A percentile compares a stretch with the other conserved stretches of the same genome.
Conservation (phyloP, 345 rosid species). For the Boechera divaricarpa region DNA sequence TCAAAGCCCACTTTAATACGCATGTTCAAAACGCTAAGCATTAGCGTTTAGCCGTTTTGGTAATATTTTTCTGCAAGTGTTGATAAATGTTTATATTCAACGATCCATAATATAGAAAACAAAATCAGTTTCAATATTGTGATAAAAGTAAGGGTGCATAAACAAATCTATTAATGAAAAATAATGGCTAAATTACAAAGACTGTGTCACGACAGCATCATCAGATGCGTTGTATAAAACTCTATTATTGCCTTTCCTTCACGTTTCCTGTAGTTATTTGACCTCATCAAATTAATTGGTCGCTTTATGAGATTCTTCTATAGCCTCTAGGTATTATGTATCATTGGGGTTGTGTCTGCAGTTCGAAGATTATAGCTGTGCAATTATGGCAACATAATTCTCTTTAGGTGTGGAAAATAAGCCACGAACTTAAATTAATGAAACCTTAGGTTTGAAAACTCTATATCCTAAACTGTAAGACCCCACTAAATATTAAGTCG, state of each 20-base stretch:
- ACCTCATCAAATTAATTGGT: constrained; percentile 19
- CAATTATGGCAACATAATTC: not conserved
- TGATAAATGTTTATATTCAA: constrained; percentile 1
- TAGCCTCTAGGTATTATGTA: constrained; percentile 17
- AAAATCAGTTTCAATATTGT: constrained; percentile 16
- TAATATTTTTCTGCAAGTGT: not conserved
- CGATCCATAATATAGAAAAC: not conserved
- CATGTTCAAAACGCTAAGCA: not conserved
- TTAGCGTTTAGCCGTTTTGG: not conserved
- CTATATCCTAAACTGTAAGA: not conserved
- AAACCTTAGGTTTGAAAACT: not conserved
- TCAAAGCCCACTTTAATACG: not conserved
- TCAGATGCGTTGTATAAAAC: constrained; percentile 28
- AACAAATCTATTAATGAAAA: constrained; percentile 16
- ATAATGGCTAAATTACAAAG: constrained; percentile 37
- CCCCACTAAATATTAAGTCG: not conserved
- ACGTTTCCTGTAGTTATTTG: not conserved
- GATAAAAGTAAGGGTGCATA: not conserved
- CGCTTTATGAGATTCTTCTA: constrained; percentile 14
- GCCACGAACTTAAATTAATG: not conserved
- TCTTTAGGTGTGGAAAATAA: not conserved
- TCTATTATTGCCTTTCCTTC: constrained; percentile 34
- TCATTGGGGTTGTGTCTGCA: constrained; percentile 7
- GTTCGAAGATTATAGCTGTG: constrained; percentile 19
- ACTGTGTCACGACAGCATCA: constrained; percentile 23